Percentiles rank a stretch among this genome's conserved stretches.
These are phyloP conservation scores for Blastomyces parvus DNA, from an alignment of 2,329 filamentous ascomycete genomes.

Conservation along the genomic window DNA sequence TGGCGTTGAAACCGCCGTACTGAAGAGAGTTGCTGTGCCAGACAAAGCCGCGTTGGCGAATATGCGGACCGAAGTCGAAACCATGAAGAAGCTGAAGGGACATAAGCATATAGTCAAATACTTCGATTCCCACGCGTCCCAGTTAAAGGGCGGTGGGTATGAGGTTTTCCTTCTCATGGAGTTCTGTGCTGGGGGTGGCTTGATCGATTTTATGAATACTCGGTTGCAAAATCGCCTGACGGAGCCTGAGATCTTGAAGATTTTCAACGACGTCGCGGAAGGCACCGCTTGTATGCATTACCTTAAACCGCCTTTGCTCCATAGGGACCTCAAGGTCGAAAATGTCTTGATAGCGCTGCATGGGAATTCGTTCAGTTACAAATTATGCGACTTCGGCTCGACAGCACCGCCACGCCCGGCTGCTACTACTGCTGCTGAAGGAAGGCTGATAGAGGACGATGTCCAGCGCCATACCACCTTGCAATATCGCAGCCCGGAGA, in stretches of 20 bases:
- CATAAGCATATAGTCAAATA: conserved; percentile 95
- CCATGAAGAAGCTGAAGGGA: conserved; percentile 98
- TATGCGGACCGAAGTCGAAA: conserved; percentile 98
- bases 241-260: conserved; percentile 93
- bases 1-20: conserved; percentile 69
- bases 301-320: conserved; percentile 81
- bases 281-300: conserved; percentile 99
- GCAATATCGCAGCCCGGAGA: conserved; percentile 95
- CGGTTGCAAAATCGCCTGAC: conserved; percentile 90
- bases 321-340: conserved; percentile 94
- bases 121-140: conserved; percentile 94
- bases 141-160: conserved; percentile 84
- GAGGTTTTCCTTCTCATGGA: conserved; percentile 99
- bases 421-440: conserved; percentile 77
- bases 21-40: conserved; percentile 92
- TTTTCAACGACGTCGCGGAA: conserved; percentile 92
- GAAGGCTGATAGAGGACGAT: conserved; percentile 88
- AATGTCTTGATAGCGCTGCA: conserved; percentile 80
- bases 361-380: conserved; percentile 65
- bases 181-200: conserved; percentile 82
- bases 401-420: conserved; percentile 74
- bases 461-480: conserved; percentile 94
- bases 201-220: conserved; percentile 99
- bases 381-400: conserved; percentile 96
- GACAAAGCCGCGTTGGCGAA: conserved; percentile 89